phyloP scores from a whole-genome alignment of 257 asterid genomes.

The Cinchona pubescens region DNA sequence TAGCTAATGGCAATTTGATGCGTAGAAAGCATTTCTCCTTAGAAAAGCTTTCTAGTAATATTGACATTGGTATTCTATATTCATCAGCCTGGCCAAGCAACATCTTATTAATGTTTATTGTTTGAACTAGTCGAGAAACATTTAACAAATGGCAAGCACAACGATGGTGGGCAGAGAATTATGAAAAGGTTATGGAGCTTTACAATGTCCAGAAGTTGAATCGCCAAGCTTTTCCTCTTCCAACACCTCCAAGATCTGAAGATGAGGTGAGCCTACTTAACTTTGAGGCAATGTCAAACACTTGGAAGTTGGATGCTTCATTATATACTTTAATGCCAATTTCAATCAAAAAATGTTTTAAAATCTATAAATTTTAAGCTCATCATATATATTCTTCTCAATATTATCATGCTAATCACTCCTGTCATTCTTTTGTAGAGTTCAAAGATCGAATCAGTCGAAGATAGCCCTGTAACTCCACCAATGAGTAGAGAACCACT shows the following conservation, averaged over 20 bases:
- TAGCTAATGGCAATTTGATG: neutral
- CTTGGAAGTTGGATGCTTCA: too few relatives aligned
- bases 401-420: too few relatives aligned
- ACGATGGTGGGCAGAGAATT: slow-evolving; percentile 89
- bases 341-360: too few relatives aligned
- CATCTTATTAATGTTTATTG: neutral
- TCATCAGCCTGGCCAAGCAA: neutral
- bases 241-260: slow-evolving; percentile 66
- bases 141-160: slow-evolving; percentile 94
- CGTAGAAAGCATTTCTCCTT: neutral
- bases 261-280: slow-evolving; percentile 56
- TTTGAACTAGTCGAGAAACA: slow-evolving; percentile 72
- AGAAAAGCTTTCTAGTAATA: neutral
- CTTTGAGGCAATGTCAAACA: slow-evolving; percentile 2
- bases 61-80: neutral
- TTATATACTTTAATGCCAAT: too few relatives aligned
- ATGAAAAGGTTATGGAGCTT: slow-evolving; percentile 79
- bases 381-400: too few relatives aligned
- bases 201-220: slow-evolving; percentile 78
- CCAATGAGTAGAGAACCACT: slow-evolving; percentile 57
- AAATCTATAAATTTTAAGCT: too few relatives aligned
- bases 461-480: slow-evolving; percentile 76
- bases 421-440: slow-evolving; percentile 49
- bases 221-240: slow-evolving; percentile 52
- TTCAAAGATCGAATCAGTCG: slow-evolving; percentile 56